Evolutionary conservation across 129 eudicot species (phyloP), one percentile per base, ranked within the genome.

Genomic region (Saposhnikovia divaricata): DNA sequence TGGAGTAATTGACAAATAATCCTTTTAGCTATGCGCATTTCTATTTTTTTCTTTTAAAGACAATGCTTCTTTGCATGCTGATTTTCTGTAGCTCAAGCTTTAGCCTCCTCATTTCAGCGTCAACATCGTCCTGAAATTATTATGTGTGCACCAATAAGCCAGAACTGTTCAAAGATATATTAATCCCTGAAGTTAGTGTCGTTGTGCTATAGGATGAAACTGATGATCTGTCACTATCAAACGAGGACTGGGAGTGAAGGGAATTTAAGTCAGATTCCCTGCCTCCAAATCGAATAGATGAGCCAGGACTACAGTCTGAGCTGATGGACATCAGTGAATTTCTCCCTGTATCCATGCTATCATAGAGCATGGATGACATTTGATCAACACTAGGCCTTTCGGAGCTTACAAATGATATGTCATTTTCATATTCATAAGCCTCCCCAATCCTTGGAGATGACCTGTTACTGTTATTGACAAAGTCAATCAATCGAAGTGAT

Each of bases 21-120:
- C 70, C 14, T 11, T 27, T 63, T 8, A 63, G 14, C 9, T 37
- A 63, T 63, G 38, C 37, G 70, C 70, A 63, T 63, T 16, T 25
- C 15, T 23, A 10, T 25, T 8, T 18, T 21, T 63, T 23, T 10
- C 27, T 63, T 3, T 75, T 18, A 9, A 23, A 12, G 87, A 63
- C 21, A 76, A 63, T 80, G 93, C 90, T 83, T 87, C 90, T 57
- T 81, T 87, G 78, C 87, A 85, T 66, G 86, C 89, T 48, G 84
- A 81, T 89, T 81, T 72, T 83, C 74, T 79, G 82, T 65, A 89
- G 86, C 85, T 89, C 93, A 51, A 85, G 71, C 87, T 85, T 89
- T 23, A 89, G 79, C 82, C 87, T 85, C 83, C 83, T 83, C 89
- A 87, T 89, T 77, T 89, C 93, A 74, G 40, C 43, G 31, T 89